Evolutionary conservation across 352 stramenopile genomes (phyloP), one percentile per base, ranked within the genome.

Genomic region (Pythium biforme): DNA sequence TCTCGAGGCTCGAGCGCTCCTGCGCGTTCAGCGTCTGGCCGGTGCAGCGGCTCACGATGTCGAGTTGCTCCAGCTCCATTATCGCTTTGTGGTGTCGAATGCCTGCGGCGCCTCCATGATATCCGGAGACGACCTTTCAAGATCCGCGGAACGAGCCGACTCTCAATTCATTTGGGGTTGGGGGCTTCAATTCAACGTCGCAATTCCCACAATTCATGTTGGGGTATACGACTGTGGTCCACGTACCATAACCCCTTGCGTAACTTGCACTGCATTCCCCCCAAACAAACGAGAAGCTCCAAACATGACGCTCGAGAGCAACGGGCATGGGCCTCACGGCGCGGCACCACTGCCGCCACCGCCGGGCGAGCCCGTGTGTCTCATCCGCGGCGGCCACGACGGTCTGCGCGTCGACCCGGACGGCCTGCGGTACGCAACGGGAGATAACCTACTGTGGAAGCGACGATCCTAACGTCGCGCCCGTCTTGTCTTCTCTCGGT

Each of bases 61-160:
- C 82, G 34, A 94, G 47, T 12, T 92, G 79, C 59, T 91, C 81
- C 47, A 94, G 69, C 59, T 94, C 84, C 82, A 92, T 90, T n/a
- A n/a, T n/a, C n/a, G n/a, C n/a, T n/a, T n/a, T 20, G 14, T 45
- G 3, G 15, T 41, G 9, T 41, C 34, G 34, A 11, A 41, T 41
- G 3, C 12, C 12, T 34, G 29, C 29, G 29, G 29, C 4, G 29
- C 29, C 4, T 4, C 29, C 29, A 9, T 33, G 29, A 9, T 9
- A 9, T 33, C 4, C 37, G 11, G 22, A 0, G 12, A 41, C 50
- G 59, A 54, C 59, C 59, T 65, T 65, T 65, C 49, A 59, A 40
- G 59, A 65, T 65, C 57, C n/a, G n/a, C n/a, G n/a, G n/a, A n/a
- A 23, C 39, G 4, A 20, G 1, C 6, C 9, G 12, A 2, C 14